Base-by-base conservation (phyloP, 2,329 filamentous ascomycete genomes). In the Xylaria sp. region DNA sequence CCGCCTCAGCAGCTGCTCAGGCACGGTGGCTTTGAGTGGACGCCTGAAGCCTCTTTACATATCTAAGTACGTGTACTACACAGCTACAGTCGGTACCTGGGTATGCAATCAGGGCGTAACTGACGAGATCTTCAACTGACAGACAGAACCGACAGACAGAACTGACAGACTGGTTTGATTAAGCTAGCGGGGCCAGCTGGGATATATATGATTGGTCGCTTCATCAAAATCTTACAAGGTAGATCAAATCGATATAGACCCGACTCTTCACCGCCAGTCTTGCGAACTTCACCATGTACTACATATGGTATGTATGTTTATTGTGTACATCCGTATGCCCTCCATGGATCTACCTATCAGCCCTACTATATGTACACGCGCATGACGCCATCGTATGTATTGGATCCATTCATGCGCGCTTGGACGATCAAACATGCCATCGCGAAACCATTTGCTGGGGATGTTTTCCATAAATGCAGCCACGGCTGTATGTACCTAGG, bases 231-330 rank as follows among this genome's bases (percentile, higher is more conserved):
- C 29, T 7, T 34, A 34, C 34, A 19, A 19, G 34, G 21, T 39
- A 16, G 38, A 39, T 47, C 44, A 48, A 11, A 21, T 42, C 18
- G 40, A n/a, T 41, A 47, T 48, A 49, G 46, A 37, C 39, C 24
- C 37, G 37, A 42, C 44, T 29, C 45, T 52, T 55, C 45, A 57
- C 57, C 57, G 57, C 57, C 46, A 57, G 54, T 60, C 54, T 57
- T 38, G 57, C 57, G 48, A 22, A 19, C 34, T 52, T 45, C 51
- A 51, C 20, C 54, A 43, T 47, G 47, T 53, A n/a, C n/a, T n/a
- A n/a, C n/a, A n/a, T n/a, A n/a, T n/a, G n/a, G n/a, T n/a, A n/a
- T n/a, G n/a, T n/a, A n/a, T n/a, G n/a, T n/a, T n/a, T n/a, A n/a
- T n/a, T n/a, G n/a, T n/a, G n/a, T n/a, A n/a, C n/a, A n/a, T n/a